Conservation (phyloP, 2,329 filamentous ascomycete genomes). For the Tolypocladium album region DNA sequence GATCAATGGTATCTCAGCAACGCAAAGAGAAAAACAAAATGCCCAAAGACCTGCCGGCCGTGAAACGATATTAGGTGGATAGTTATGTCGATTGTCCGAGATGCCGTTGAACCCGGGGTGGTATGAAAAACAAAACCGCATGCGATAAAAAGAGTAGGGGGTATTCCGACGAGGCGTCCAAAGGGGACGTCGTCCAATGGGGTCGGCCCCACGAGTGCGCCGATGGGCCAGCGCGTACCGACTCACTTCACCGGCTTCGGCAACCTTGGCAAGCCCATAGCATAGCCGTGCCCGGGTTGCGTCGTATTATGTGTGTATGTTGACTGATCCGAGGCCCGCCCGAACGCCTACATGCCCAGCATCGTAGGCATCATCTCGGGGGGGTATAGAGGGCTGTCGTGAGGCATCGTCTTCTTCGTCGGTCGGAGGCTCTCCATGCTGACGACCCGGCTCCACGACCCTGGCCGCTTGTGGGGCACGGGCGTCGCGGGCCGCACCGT, state of each 20-base stretch:
- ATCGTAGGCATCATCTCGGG: conserved; percentile 12
- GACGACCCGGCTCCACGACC: conserved; percentile 25
- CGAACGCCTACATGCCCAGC: conserved; percentile 12
- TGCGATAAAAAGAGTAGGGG: neutral
- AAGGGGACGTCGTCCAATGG: neutral
- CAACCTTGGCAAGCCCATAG: neutral
- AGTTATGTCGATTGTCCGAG: neutral
- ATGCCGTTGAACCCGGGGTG: neutral
- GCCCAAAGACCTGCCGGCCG: neutral
- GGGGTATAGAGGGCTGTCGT: conserved; percentile 12
- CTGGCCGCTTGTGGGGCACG: conserved; percentile 26
- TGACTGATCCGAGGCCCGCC: neutral
- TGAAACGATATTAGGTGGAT: neutral
- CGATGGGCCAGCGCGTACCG: neutral
- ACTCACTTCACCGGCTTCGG: neutral
- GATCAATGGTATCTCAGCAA: conserved; percentile 1
- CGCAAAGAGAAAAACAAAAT: neutral
- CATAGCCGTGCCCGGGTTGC: neutral
- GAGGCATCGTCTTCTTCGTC: conserved; percentile 22
- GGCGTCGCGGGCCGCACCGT: conserved; percentile 24
- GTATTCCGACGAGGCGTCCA: neutral
- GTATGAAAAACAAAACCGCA: neutral
- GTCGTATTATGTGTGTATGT: no score
- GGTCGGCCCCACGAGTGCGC: neutral
- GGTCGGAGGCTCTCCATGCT: conserved; percentile 26